A percentile compares a stretch with the other conserved stretches of the same genome.
Conservation (phyloP, 2,329 filamentous ascomycete genomes). For the Pseudocercospora macadamiae region DNA sequence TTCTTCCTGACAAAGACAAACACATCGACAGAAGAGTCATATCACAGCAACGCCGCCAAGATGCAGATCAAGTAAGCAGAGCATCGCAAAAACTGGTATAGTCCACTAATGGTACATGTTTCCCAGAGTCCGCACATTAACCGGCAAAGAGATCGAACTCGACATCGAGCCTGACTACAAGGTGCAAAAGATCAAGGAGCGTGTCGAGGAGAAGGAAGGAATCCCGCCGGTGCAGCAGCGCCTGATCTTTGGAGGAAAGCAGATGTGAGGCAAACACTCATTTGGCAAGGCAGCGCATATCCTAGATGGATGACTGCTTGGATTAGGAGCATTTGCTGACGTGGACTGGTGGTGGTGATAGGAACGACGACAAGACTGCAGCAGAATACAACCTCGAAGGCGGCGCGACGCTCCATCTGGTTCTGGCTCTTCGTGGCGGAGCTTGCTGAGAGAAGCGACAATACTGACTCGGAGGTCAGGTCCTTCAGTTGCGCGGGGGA, state of each 20-base stretch:
- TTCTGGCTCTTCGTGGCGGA: slow-evolving; percentile 92
- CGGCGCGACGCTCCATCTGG: slow-evolving; percentile 91
- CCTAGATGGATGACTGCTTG: too few species aligned
- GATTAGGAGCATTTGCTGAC: not conserved
- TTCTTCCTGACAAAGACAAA: not conserved
- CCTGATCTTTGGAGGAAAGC: slow-evolving; percentile 94
- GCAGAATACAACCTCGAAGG: slow-evolving; percentile 87
- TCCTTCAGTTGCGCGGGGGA: too few species aligned
- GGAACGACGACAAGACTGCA: slow-evolving; percentile 94
- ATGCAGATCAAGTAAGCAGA: slow-evolving; percentile 21
- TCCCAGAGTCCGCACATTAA: slow-evolving; percentile 88
- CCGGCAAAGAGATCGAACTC: slow-evolving; percentile 98
- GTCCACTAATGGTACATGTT: too few species aligned
- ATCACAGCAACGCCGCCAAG: not conserved
- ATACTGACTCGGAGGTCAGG: too few species aligned
- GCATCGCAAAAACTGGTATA: too few species aligned
- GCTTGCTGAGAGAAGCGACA: too few species aligned
- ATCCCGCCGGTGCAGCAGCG: slow-evolving; percentile 97
- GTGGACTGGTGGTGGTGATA: slow-evolving; percentile 44
- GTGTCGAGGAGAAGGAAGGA: slow-evolving; percentile 98
- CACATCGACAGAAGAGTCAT: not conserved
- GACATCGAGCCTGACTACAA: slow-evolving; percentile 95
- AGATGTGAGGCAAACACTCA: slow-evolving; percentile 68
- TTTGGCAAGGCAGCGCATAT: not conserved
- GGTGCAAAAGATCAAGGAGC: slow-evolving; percentile 96